Conservation (phyloP, 2,329 filamentous ascomycete genomes). For the Sarocladium kiliense region DNA sequence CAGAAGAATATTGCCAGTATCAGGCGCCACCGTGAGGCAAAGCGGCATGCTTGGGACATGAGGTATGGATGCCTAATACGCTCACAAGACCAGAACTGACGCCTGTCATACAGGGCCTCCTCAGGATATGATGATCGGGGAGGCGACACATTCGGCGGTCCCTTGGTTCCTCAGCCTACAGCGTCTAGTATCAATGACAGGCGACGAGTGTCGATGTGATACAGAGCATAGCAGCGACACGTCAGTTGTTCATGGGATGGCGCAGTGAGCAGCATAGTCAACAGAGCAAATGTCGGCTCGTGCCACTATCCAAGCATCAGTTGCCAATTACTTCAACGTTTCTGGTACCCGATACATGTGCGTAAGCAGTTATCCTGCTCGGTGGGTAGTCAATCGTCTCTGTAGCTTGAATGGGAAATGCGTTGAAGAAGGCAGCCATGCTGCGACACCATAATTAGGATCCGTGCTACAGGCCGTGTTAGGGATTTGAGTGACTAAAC, state of each 20-base stretch:
- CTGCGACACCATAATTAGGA: too few relatives aligned
- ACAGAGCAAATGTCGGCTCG: too few relatives aligned
- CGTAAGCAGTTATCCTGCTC: not conserved
- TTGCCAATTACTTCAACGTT: too few relatives aligned
- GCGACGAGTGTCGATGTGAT: not conserved
- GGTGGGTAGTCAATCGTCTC: too few relatives aligned
- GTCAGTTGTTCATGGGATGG: not conserved
- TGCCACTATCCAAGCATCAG: too few relatives aligned
- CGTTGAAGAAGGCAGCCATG: too few relatives aligned
- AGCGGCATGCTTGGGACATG: not conserved
- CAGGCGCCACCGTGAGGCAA: not conserved
- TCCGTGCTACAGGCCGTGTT: not conserved
- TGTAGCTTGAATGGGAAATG: too few relatives aligned
- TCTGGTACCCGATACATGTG: not conserved
- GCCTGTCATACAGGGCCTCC: not conserved
- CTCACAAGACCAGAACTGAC: not conserved
- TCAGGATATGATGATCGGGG: not conserved
- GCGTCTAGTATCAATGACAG: not conserved
- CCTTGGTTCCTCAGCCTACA: not conserved
- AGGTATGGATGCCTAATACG: not conserved
- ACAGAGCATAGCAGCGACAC: not conserved
- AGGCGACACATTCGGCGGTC: not conserved
- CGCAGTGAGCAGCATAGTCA: too few relatives aligned
- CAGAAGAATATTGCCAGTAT: not conserved
- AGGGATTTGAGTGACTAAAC: not conserved